Percentiles rank a stretch among this genome's conserved stretches.
Evolutionary conservation across 2,329 filamentous ascomycete species (phyloP).

Genomic region (Penicillium sp.): DNA sequence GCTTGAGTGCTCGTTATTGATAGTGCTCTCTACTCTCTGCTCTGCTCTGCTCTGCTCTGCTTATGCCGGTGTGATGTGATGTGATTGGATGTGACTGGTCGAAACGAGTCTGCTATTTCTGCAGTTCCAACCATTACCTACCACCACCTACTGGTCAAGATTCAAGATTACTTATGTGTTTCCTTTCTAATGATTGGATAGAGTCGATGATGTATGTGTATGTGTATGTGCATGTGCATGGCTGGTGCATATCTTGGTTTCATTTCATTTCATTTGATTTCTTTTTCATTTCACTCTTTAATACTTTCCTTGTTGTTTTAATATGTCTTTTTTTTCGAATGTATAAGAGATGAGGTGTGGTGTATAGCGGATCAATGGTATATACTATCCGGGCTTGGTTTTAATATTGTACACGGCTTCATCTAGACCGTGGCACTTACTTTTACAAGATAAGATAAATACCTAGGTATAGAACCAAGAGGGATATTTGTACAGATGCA

Average conservation of each 20-base stretch:
- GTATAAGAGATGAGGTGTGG: not conserved
- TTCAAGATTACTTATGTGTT: too few relatives aligned
- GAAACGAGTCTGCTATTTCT: not conserved
- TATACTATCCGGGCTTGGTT: too few relatives aligned
- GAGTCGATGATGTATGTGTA: too few relatives aligned
- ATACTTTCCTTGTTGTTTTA: not conserved
- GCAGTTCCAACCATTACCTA: too few relatives aligned
- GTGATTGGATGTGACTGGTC: not conserved
- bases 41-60: not conserved
- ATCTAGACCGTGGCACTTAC: too few relatives aligned
- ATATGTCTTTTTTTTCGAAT: not conserved
- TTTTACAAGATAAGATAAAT: too few relatives aligned
- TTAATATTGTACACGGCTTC: too few relatives aligned
- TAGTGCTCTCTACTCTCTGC: slow-evolving; percentile 18
- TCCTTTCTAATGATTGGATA: not conserved
- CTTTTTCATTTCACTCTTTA: not conserved
- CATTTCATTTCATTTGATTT: not conserved
- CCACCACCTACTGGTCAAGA: too few relatives aligned
- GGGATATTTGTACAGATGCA: too few relatives aligned
- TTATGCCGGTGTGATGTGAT: not conserved
- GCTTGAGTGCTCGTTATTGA: slow-evolving; percentile 51
- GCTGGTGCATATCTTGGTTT: too few relatives aligned
- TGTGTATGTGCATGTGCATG: too few relatives aligned
- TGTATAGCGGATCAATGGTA: not conserved
- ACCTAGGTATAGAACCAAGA: too few relatives aligned